Percentiles rank a stretch among this genome's conserved stretches.
phyloP scores from a whole-genome alignment of 2,329 filamentous ascomycete species.

The Ploettnerulaceae sp. region DNA sequence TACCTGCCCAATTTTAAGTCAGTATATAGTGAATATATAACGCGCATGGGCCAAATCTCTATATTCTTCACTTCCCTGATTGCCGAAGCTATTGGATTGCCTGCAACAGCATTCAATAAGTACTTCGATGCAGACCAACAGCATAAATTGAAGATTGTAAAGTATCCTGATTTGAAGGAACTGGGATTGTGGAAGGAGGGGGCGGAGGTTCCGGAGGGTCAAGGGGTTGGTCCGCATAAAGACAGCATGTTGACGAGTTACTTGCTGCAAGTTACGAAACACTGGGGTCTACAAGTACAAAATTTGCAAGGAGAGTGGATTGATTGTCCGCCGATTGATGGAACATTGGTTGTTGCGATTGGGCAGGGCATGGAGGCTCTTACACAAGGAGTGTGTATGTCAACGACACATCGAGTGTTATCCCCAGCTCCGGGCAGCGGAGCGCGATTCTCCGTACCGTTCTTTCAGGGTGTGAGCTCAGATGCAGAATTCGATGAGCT shows the following conservation, averaged over 20 bases:
- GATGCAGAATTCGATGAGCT: conserved; percentile 66
- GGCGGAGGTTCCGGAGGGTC: conserved; percentile 39
- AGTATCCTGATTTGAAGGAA: conserved; percentile 70
- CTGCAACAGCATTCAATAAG: conserved; percentile 62
- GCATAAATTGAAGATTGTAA: conserved; percentile 87
- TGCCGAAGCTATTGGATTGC: conserved; percentile 75
- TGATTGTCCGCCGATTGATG: conserved; percentile 69
- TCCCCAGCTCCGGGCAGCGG: conserved; percentile 65
- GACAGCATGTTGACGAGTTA: conserved; percentile 81
- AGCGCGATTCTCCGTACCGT: conserved; percentile 73
- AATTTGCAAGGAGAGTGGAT: conserved; percentile 76
- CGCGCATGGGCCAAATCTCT: conserved; percentile 66
- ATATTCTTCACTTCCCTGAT: conserved; percentile 73
- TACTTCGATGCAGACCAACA: conserved; percentile 70
- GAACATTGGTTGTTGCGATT: conserved; percentile 81
- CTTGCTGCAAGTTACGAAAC: conserved; percentile 72
- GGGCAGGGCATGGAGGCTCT: conserved; percentile 83
- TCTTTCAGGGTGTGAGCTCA: conserved; percentile 81
- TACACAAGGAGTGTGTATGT: conserved; percentile 75
- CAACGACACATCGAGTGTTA: conserved; percentile 80
- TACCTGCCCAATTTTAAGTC: conserved; percentile 63
- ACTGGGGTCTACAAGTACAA: conserved; percentile 76
- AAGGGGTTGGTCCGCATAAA: conserved; percentile 74
- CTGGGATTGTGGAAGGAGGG: conserved; percentile 43
- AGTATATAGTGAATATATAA: conserved; percentile 71